Evolutionary conservation across 2,329 filamentous ascomycete species (phyloP).

Genomic region (Aspergillus phoenicis): DNA sequence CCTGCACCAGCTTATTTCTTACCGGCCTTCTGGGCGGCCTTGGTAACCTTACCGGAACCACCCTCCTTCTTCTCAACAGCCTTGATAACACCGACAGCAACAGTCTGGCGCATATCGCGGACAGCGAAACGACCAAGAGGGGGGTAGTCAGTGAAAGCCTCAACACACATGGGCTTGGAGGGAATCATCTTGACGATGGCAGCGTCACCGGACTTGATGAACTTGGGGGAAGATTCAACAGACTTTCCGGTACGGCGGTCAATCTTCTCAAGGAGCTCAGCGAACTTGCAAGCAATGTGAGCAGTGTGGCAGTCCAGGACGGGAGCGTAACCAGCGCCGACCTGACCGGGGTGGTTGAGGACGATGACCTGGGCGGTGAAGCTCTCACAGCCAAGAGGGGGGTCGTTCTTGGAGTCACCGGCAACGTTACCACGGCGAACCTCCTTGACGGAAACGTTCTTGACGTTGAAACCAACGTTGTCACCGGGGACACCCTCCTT

Average conservation of each 20-base stretch:
- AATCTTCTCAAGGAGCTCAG: slow-evolving; percentile 99
- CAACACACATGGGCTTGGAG: slow-evolving; percentile 99
- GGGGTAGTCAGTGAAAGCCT: slow-evolving; percentile 99
- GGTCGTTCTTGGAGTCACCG: slow-evolving; percentile 99
- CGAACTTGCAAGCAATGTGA: slow-evolving; percentile 99
- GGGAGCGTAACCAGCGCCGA: slow-evolving; percentile 98
- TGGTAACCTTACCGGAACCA: slow-evolving; percentile 62
- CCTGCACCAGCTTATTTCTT: slow-evolving; percentile 23
- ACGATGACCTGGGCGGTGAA: slow-evolving; percentile 99
- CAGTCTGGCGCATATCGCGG: slow-evolving; percentile 76
- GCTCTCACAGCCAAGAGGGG: slow-evolving; percentile 80
- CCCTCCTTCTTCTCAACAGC: slow-evolving; percentile 67
- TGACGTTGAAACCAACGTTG: slow-evolving; percentile 99
- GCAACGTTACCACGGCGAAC: slow-evolving; percentile 99
- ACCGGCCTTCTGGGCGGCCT: slow-evolving; percentile 66
- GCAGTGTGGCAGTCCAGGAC: slow-evolving; percentile 99
- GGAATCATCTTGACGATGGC: slow-evolving; percentile 99
- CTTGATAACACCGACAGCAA: slow-evolving; percentile 58
- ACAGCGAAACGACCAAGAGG: slow-evolving; percentile 99
- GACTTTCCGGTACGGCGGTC: slow-evolving; percentile 99
- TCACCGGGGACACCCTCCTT: slow-evolving; percentile 92
- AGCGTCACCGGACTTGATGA: slow-evolving; percentile 99
- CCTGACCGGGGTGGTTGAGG: slow-evolving; percentile 99
- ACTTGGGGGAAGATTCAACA: slow-evolving; percentile 89
- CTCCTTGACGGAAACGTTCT: slow-evolving; percentile 99